phyloP scores from a whole-genome alignment of 257 asterid genomes.

The Gentiana macrophylla region DNA sequence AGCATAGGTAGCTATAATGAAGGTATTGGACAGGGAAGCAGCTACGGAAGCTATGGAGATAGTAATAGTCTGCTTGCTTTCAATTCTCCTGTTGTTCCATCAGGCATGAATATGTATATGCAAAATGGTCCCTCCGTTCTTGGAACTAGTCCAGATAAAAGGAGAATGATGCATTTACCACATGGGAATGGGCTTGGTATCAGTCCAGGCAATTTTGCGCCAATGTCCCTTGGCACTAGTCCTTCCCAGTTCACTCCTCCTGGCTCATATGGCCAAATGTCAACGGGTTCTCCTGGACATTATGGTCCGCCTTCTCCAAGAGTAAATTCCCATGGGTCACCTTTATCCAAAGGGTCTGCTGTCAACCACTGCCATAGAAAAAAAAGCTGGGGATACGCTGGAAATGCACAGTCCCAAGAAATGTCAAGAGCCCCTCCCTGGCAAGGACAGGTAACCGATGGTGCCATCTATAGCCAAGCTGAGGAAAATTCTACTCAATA shows the following conservation, averaged over 20 bases:
- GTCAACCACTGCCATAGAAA: constrained; percentile 72
- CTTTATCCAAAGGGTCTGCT: constrained; percentile 74
- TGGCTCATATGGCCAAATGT: constrained; percentile 53
- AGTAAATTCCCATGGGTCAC: constrained; percentile 83
- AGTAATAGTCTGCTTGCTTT: constrained; percentile 71
- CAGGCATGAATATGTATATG: constrained; percentile 67
- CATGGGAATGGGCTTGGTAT: constrained; percentile 80
- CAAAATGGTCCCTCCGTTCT: constrained; percentile 59
- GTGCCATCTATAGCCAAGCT: constrained; percentile 31
- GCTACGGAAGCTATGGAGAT: constrained; percentile 96
- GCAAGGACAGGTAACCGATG: constrained; percentile 57
- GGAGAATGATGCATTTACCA: constrained; percentile 62
- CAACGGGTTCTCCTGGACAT: constrained; percentile 87
- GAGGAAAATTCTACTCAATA: constrained; percentile 47
- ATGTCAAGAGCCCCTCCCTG: constrained; percentile 39
- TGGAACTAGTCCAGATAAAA: constrained; percentile 89
- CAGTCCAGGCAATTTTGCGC: constrained; percentile 81
- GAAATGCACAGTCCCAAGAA: constrained; percentile 61
- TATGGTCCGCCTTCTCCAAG: constrained; percentile 95
- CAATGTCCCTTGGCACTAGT: constrained; percentile 97
- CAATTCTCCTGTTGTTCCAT: constrained; percentile 84
- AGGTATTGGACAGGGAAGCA: constrained; percentile 67
- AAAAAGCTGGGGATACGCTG: constrained; percentile 58
- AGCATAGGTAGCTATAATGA: constrained; percentile 97
- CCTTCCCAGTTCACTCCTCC: constrained; percentile 99